A percentile compares a stretch with the other conserved stretches of the same genome.
Conservation (phyloP, 2,329 filamentous ascomycete genomes). For the Myriosclerotinia duriaeana region DNA sequence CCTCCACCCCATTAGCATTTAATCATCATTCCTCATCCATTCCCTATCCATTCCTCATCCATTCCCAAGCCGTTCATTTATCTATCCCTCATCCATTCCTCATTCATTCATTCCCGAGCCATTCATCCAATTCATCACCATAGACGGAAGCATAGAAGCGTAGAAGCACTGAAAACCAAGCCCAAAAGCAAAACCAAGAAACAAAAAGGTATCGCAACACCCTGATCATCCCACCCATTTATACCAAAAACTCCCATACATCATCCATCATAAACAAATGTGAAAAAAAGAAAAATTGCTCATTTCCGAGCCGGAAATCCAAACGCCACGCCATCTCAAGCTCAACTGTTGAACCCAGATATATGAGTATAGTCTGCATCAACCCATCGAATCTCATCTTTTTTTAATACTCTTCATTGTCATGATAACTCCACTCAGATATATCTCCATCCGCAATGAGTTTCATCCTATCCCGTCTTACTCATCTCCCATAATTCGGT, state of each 20-base stretch:
- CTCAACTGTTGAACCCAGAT: background rate
- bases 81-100: too few relatives aligned
- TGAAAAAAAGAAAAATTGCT: background rate
- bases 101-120: too few relatives aligned
- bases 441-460: too few relatives aligned
- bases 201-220: conserved; percentile 17
- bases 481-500: conserved; percentile 48
- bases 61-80: too few relatives aligned
- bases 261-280: background rate
- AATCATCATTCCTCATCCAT: too few relatives aligned
- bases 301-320: background rate
- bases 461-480: background rate
- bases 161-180: background rate
- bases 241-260: background rate
- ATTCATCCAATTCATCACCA: too few relatives aligned
- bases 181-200: conserved; percentile 7
- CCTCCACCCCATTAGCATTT: too few relatives aligned
- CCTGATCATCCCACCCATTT: background rate
- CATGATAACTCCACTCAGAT: too few relatives aligned
- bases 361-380: background rate
- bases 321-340: background rate
- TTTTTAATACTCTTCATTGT: too few relatives aligned
- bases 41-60: too few relatives aligned
- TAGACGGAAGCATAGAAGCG: too few relatives aligned
- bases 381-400: too few relatives aligned